These are phyloP conservation scores for Ceriops zippeliana DNA, from an alignment of 345 rosid genomes.

Conservation along the genomic window DNA sequence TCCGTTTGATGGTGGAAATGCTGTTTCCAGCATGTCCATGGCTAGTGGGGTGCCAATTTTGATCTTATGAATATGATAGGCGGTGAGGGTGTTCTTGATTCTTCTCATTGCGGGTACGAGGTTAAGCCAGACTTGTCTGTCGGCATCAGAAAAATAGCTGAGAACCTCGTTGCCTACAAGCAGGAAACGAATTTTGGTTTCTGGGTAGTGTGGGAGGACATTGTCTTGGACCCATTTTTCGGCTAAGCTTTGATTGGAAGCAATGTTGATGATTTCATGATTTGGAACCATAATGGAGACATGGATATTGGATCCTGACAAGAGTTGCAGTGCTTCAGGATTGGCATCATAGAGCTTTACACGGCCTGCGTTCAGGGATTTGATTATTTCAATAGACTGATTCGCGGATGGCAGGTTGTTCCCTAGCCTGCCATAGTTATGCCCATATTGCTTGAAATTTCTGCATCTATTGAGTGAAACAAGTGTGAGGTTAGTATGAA, in stretches of 20 bases:
- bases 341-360: conserved; percentile 62
- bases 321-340: conserved; percentile 47
- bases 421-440: conserved; percentile 47
- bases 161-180: conserved; percentile 75
- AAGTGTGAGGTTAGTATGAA: not conserved
- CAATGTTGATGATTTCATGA: conserved; percentile 45
- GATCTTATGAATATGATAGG: conserved; percentile 43
- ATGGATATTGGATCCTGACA: conserved; percentile 47
- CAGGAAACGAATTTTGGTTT: conserved; percentile 47
- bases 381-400: conserved; percentile 45
- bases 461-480: conserved; percentile 33
- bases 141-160: conserved; percentile 44
- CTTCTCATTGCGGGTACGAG: conserved; percentile 69
- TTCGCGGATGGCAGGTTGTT: conserved; percentile 57
- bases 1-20: conserved; percentile 70
- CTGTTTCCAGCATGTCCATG: conserved; percentile 52
- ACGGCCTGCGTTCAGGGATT: conserved; percentile 40
- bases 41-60: conserved; percentile 74
- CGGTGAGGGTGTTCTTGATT: conserved; percentile 42
- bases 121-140: conserved; percentile 35
- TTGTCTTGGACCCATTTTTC: conserved; percentile 48
- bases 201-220: conserved; percentile 47
- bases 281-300: conserved; percentile 65
- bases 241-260: conserved; percentile 38
- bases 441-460: conserved; percentile 31